Conservation (phyloP, 257 asterid species). For the Ocimum tenuiflorum region DNA sequence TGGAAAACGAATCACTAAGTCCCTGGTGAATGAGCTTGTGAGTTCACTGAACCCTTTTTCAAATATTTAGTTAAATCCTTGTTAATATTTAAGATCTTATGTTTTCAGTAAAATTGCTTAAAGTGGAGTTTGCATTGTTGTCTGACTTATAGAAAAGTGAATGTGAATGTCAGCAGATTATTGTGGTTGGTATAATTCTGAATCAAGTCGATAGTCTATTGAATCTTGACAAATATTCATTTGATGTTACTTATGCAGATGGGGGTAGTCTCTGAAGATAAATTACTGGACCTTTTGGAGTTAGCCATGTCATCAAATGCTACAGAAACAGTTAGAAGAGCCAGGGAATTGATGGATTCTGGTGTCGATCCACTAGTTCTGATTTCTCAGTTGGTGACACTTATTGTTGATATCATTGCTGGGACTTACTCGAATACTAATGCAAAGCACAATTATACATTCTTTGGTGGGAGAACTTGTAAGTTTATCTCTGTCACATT, state of each 20-base stretch:
- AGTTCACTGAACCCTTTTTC: slow-evolving; percentile 29
- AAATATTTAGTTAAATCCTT: background rate
- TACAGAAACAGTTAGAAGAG: slow-evolving; percentile 82
- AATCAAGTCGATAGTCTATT: background rate
- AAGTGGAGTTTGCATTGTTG: background rate
- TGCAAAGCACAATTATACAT: slow-evolving; percentile 37
- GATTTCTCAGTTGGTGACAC: slow-evolving; percentile 92
- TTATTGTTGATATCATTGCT: slow-evolving; percentile 89
- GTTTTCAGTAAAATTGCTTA: background rate
- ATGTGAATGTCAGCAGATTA: background rate
- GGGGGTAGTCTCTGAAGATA: slow-evolving; percentile 97
- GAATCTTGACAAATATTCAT: background rate
- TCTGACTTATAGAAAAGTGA: background rate
- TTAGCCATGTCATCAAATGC: slow-evolving; percentile 92
- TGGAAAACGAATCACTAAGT: slow-evolving; percentile 70
- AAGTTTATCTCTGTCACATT: slow-evolving; percentile 28
- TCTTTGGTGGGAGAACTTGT: slow-evolving; percentile 55
- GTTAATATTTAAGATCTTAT: background rate
- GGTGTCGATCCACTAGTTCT: slow-evolving; percentile 87
- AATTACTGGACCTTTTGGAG: slow-evolving; percentile 83
- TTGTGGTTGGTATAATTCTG: background rate
- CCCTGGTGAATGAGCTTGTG: slow-evolving; percentile 94
- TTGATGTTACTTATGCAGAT: slow-evolving; percentile 37
- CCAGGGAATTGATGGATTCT: slow-evolving; percentile 84
- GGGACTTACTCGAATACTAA: slow-evolving; percentile 62